phyloP scores from a whole-genome alignment of 257 asterid species.

The Solanum pimpinellifolium region DNA sequence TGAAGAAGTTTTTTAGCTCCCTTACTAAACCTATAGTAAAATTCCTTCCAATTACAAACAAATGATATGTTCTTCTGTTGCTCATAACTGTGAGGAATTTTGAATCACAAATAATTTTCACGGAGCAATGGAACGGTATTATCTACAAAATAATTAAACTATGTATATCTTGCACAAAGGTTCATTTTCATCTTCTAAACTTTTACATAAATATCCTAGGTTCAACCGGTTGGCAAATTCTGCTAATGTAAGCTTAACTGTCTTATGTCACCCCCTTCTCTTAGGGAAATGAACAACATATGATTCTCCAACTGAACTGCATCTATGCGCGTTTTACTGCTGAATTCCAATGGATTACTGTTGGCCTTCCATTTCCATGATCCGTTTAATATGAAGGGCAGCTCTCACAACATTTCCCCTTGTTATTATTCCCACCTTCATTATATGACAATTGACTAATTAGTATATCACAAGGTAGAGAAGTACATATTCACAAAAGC shows the following conservation, averaged over 20 bases:
- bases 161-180: not conserved
- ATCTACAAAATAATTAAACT: not conserved
- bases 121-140: not conserved
- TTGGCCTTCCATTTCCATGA: constrained; percentile 5
- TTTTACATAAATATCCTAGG: not conserved
- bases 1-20: not conserved
- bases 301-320: not conserved
- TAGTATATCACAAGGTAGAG: not conserved
- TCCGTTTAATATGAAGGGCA: constrained; percentile 30
- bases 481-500: not conserved
- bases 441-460: not conserved
- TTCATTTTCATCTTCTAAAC: not conserved
- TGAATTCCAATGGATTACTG: not conserved
- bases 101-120: not conserved
- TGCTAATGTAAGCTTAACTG: not conserved
- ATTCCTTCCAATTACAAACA: not conserved
- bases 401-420: constrained; percentile 42
- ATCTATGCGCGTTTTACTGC: not conserved
- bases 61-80: not conserved
- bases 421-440: constrained; percentile 34
- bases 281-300: not conserved
- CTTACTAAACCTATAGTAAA: not conserved
- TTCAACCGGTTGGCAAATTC: not conserved
- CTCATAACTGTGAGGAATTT: not conserved
- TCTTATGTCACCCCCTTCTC: not conserved